Conservation (phyloP, 2,329 filamentous ascomycete genomes). For the Lachnellula suecica region DNA sequence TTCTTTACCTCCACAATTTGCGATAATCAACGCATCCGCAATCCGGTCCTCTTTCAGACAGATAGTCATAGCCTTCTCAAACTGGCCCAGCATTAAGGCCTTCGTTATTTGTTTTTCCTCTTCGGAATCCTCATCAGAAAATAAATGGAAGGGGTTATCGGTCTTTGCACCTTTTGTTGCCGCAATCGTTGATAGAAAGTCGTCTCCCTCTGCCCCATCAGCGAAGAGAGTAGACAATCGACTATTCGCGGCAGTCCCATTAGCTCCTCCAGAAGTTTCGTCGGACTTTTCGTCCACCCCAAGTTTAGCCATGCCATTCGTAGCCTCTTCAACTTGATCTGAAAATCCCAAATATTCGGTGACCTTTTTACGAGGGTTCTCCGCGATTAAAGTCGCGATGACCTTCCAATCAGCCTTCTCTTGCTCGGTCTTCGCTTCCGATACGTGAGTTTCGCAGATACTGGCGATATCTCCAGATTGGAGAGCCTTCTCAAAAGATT, state of each 20-base stretch:
- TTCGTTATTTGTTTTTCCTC: slow-evolving; percentile 86
- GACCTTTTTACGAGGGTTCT: slow-evolving; percentile 82
- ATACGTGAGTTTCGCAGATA: slow-evolving; percentile 79
- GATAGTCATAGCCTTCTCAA: slow-evolving; percentile 84
- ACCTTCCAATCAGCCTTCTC: slow-evolving; percentile 97
- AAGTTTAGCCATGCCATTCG: slow-evolving; percentile 47
- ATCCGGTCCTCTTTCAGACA: slow-evolving; percentile 86
- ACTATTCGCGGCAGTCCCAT: slow-evolving; percentile 50
- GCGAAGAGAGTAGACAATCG: slow-evolving; percentile 78
- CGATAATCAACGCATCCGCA: slow-evolving; percentile 96
- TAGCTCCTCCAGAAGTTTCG: slow-evolving; percentile 45
- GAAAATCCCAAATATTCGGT: slow-evolving; percentile 88
- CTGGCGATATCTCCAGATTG: slow-evolving; percentile 72
- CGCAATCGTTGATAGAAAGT: slow-evolving; percentile 81
- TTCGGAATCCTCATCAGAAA: slow-evolving; percentile 77
- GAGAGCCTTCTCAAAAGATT: slow-evolving; percentile 83
- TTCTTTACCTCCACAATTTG: slow-evolving; percentile 91
- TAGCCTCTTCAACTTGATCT: slow-evolving; percentile 48
- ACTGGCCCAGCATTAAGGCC: slow-evolving; percentile 85
- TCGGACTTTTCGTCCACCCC: slow-evolving; percentile 40
- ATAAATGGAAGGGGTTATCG: slow-evolving; percentile 90
- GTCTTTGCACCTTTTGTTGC: slow-evolving; percentile 90
- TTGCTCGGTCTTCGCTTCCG: slow-evolving; percentile 76
- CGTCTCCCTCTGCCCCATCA: slow-evolving; percentile 72
- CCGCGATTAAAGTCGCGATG: slow-evolving; percentile 81